phyloP scores from a whole-genome alignment of 192 early-diverging fungal genomes.

The Umbelopsis ramanniana region DNA sequence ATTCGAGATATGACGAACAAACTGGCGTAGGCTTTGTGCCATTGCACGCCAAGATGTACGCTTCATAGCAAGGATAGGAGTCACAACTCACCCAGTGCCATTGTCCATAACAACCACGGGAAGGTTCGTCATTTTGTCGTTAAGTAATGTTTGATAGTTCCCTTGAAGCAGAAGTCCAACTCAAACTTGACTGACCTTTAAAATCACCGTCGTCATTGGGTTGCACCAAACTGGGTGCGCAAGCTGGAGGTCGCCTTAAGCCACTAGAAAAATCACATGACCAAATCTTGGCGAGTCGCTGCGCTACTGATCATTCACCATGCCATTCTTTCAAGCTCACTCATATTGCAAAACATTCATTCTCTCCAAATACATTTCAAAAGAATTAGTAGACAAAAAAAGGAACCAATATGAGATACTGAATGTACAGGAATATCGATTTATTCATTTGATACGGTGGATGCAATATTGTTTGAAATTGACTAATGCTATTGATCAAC shows the following conservation, averaged over 20 bases:
- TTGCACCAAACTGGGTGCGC: neutral
- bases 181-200: constrained; percentile 21
- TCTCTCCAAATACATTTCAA: too few species aligned
- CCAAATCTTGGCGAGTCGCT: neutral
- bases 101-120: constrained; percentile 97
- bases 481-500: too few species aligned
- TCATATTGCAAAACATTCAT: too few species aligned
- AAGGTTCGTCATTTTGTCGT: constrained; percentile 47
- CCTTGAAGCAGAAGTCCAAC: constrained; percentile 3
- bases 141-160: constrained; percentile 11
- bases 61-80: too few species aligned
- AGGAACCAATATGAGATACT: too few species aligned
- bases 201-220: constrained; percentile 6
- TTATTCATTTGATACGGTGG: too few species aligned
- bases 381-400: too few species aligned
- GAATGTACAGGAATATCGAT: too few species aligned
- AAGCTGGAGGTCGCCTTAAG: neutral
- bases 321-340: too few species aligned
- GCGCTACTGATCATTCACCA: neutral
- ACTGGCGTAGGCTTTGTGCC: neutral
- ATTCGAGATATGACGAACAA: neutral
- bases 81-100: constrained; percentile 86
- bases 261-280: neutral
- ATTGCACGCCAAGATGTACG: too few species aligned
- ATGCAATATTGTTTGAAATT: too few species aligned